Conservation (phyloP, 495 filamentous ascomycete genomes). For the Cercophora samala region DNA sequence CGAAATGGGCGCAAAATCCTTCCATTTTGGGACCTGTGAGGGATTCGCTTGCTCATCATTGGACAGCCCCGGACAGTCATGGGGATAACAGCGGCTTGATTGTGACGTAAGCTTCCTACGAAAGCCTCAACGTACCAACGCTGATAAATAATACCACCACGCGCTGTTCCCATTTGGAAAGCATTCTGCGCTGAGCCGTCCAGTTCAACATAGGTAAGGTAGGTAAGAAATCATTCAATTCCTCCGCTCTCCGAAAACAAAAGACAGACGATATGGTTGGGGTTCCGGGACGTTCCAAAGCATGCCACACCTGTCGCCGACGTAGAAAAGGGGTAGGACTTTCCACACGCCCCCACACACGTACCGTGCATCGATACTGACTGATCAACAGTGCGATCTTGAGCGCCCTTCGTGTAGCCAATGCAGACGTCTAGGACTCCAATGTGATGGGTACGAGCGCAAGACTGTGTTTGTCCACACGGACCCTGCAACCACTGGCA, state of each 20-base stretch:
- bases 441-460: constrained; percentile 22
- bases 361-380: not conserved
- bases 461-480: constrained; percentile 19
- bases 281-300: constrained; percentile 13
- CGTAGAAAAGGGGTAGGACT: constrained; percentile 15
- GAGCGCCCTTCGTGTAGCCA: constrained; percentile 16
- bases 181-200: not conserved
- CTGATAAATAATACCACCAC: not conserved
- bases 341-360: not conserved
- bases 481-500: not conserved
- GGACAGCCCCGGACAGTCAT: not conserved
- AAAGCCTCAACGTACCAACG: not conserved
- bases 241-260: not conserved
- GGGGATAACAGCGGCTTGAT: not conserved
- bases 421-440: constrained; percentile 13
- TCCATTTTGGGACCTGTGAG: not conserved
- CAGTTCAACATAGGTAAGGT: not conserved
- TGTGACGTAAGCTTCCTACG: not conserved
- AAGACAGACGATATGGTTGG: constrained; percentile 5
- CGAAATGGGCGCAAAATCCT: not conserved
- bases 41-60: not conserved
- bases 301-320: constrained; percentile 14
- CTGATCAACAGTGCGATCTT: constrained; percentile 13
- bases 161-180: not conserved
- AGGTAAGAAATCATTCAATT: not conserved